These are phyloP conservation scores for Cucurbita maxima DNA, from an alignment of 306 rosid genomes.

Conservation along the genomic window DNA sequence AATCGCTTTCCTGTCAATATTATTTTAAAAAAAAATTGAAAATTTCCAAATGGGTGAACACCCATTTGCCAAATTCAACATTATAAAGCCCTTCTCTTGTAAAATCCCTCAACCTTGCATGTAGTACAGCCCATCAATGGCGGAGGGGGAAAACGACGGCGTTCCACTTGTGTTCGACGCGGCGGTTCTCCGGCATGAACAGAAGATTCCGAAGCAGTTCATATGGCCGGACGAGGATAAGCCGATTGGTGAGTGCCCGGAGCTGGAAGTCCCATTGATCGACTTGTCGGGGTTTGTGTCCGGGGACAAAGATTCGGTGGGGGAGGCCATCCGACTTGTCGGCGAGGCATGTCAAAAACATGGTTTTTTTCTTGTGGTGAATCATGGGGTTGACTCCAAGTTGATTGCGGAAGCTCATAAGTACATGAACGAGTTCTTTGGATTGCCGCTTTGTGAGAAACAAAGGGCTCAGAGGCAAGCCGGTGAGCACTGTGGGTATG, in stretches of 20 bases:
- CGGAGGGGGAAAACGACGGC: slow-evolving; percentile 14
- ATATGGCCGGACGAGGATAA: slow-evolving; percentile 88
- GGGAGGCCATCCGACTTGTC: slow-evolving; percentile 36
- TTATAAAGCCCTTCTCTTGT: neutral
- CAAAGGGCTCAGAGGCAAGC: slow-evolving; percentile 66
- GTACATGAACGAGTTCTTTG: slow-evolving; percentile 58
- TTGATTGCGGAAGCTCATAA: slow-evolving; percentile 48
- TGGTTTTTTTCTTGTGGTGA: slow-evolving; percentile 74
- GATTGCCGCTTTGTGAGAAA: slow-evolving; percentile 49
- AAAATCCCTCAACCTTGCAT: neutral
- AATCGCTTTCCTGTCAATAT: slow-evolving; percentile 37
- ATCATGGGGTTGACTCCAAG: slow-evolving; percentile 50
- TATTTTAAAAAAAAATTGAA: neutral
- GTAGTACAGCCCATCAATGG: slow-evolving; percentile 27
- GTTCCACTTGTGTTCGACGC: slow-evolving; percentile 53
- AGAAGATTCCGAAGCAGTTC: slow-evolving; percentile 53
- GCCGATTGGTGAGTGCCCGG: slow-evolving; percentile 38
- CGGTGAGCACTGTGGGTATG: slow-evolving; percentile 89
- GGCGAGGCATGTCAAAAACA: slow-evolving; percentile 69
- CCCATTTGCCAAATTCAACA: slow-evolving; percentile 1
- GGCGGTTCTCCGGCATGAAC: slow-evolving; percentile 32
- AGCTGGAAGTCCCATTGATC: slow-evolving; percentile 51
- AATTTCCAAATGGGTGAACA: neutral
- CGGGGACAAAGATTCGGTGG: slow-evolving; percentile 29
- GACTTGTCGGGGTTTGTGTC: slow-evolving; percentile 52